phyloP scores from a whole-genome alignment of 805 yeast genomes.

The Metschnikowia santaceciliae region DNA sequence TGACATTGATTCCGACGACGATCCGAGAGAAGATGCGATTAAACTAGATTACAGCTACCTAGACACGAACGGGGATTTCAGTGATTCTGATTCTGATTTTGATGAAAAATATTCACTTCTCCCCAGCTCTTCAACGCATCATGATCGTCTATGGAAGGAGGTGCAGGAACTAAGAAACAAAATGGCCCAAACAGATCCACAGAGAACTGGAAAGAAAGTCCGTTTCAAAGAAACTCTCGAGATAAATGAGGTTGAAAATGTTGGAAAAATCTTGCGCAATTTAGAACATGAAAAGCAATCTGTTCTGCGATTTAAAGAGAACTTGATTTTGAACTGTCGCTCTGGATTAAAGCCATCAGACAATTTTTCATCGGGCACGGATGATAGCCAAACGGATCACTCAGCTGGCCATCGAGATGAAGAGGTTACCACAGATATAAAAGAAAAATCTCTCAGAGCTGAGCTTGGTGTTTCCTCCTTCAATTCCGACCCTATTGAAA shows the following conservation, averaged over 20 bases:
- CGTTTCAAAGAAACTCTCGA: slow-evolving; percentile 50
- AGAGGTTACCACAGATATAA: slow-evolving; percentile 3
- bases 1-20: slow-evolving; percentile 26
- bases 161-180: slow-evolving; percentile 27
- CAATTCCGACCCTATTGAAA: background rate
- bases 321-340: slow-evolving; percentile 8
- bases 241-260: slow-evolving; percentile 57
- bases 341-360: background rate
- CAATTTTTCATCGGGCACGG: background rate
- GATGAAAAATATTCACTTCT: slow-evolving; percentile 19
- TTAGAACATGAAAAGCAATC: slow-evolving; percentile 20
- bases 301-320: slow-evolving; percentile 19
- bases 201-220: slow-evolving; percentile 42
- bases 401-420: background rate
- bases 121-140: slow-evolving; percentile 10
- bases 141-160: slow-evolving; percentile 38
- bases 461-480: too few species aligned
- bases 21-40: background rate
- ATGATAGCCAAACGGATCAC: background rate
- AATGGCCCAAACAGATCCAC: background rate
- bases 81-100: slow-evolving; percentile 34
- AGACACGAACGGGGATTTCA: slow-evolving; percentile 36
- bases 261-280: slow-evolving; percentile 44
- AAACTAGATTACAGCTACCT: slow-evolving; percentile 11
- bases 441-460: background rate